Conservation (phyloP, 2,329 filamentous ascomycete species). For the Fusarium algeriense region DNA sequence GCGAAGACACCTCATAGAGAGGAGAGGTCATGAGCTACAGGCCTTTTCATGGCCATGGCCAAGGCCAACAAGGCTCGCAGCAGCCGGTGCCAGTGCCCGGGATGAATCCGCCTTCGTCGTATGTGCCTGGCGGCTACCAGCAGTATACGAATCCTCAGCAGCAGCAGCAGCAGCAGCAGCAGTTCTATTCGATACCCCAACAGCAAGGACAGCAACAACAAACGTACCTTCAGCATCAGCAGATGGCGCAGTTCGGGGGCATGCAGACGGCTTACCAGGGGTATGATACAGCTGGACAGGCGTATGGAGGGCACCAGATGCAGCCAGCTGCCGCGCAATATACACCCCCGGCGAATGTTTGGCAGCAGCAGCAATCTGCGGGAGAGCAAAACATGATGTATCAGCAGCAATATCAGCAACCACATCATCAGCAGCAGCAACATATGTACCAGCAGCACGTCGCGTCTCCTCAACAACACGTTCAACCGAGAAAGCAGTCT, state of each 20-base stretch:
- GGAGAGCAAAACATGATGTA: slow-evolving; percentile 43
- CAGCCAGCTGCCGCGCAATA: slow-evolving; percentile 44
- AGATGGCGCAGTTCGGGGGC: slow-evolving; percentile 44
- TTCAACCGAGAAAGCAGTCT: slow-evolving; percentile 34
- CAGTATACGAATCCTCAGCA: slow-evolving; percentile 48
- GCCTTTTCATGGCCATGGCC: slow-evolving; percentile 47
- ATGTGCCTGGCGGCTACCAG: slow-evolving; percentile 38
- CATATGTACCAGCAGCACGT: slow-evolving; percentile 49
- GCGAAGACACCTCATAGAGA: slow-evolving; percentile 11
- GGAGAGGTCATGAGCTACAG: slow-evolving; percentile 53
- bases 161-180: slow-evolving; percentile 44
- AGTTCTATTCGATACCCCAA: slow-evolving; percentile 44
- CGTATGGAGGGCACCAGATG: slow-evolving; percentile 39
- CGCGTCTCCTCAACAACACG: slow-evolving; percentile 41
- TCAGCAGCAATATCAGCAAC: slow-evolving; percentile 49
- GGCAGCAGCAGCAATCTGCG: slow-evolving; percentile 52
- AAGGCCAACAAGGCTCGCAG: slow-evolving; percentile 47
- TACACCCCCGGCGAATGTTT: slow-evolving; percentile 46
- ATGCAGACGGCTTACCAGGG: slow-evolving; percentile 42
- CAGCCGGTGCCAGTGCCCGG: slow-evolving; percentile 38
- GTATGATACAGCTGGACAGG: slow-evolving; percentile 40
- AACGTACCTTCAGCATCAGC: slow-evolving; percentile 42
- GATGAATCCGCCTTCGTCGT: slow-evolving; percentile 40
- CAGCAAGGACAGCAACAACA: slow-evolving; percentile 47
- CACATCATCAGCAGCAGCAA: slow-evolving; percentile 49